Conservation (phyloP, 495 filamentous ascomycete genomes). For the Polyplosphaeria fusca region DNA sequence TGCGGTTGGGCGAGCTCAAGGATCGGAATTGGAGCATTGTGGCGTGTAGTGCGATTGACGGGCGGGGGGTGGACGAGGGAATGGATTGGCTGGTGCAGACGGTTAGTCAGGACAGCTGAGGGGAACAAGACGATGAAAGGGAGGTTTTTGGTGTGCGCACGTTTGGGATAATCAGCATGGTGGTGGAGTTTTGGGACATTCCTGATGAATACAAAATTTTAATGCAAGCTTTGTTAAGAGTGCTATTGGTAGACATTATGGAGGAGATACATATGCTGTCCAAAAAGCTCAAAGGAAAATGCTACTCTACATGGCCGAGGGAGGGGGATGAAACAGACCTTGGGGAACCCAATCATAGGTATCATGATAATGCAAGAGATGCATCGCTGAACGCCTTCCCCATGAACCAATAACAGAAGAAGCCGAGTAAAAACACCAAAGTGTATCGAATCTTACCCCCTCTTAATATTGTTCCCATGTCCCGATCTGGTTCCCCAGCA, state of each 20-base stretch:
- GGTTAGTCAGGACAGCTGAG: not conserved
- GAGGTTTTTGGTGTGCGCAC: not conserved
- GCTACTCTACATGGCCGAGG: too few species aligned
- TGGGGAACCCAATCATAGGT: too few species aligned
- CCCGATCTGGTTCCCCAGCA: constrained; percentile 31
- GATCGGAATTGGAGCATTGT: constrained; percentile 99
- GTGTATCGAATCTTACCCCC: not conserved
- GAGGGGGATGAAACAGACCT: too few species aligned
- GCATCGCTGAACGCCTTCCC: not conserved
- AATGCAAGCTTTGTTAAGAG: not conserved
- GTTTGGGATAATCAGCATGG: not conserved
- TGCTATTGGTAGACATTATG: too few species aligned
- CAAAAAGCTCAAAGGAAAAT: too few species aligned
- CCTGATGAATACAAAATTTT: not conserved
- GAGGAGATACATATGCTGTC: too few species aligned
- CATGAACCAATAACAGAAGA: too few species aligned
- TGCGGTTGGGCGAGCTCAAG: constrained; percentile 82
- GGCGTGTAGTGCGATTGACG: constrained; percentile 93
- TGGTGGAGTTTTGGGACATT: not conserved
- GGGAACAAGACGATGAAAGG: not conserved
- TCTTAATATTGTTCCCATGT: constrained; percentile 32
- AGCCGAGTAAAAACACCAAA: too few species aligned
- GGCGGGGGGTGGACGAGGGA: constrained; percentile 87
- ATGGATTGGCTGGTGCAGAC: constrained; percentile 89
- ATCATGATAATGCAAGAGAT: not conserved